These are phyloP conservation scores for Mitragyna speciosa DNA, from an alignment of 257 asterid genomes.

Conservation along the genomic window DNA sequence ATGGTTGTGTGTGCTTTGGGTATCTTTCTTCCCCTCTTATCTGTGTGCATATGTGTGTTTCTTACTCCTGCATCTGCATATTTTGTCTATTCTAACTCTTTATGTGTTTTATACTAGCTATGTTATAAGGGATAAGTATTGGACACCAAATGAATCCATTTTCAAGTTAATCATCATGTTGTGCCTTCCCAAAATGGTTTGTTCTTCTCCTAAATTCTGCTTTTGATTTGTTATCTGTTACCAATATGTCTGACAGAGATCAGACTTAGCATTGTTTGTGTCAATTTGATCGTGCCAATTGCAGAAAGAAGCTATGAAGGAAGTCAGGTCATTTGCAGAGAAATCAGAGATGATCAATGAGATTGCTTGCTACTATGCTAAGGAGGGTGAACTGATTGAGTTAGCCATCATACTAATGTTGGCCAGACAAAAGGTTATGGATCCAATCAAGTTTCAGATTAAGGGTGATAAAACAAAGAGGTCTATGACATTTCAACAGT, in stretches of 20 bases:
- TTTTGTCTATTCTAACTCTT: neutral
- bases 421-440: neutral
- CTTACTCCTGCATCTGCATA: neutral
- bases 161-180: neutral
- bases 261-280: neutral
- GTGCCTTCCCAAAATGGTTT: neutral
- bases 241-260: too few relatives aligned
- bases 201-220: neutral
- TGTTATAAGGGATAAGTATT: too few relatives aligned
- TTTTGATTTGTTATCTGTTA: too few relatives aligned
- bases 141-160: neutral
- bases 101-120: too few relatives aligned
- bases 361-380: neutral
- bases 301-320: neutral
- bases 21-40: neutral
- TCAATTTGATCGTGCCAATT: too few relatives aligned
- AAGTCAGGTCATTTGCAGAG: neutral
- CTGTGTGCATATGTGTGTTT: neutral
- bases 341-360: neutral
- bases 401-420: neutral
- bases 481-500: neutral
- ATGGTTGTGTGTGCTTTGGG: too few relatives aligned
- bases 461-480: neutral
- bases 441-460: neutral
- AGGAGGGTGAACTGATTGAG: neutral